Conservation (phyloP, 1,284 basidiomycete genomes). For the Sanguinoderma infundibulare region DNA sequence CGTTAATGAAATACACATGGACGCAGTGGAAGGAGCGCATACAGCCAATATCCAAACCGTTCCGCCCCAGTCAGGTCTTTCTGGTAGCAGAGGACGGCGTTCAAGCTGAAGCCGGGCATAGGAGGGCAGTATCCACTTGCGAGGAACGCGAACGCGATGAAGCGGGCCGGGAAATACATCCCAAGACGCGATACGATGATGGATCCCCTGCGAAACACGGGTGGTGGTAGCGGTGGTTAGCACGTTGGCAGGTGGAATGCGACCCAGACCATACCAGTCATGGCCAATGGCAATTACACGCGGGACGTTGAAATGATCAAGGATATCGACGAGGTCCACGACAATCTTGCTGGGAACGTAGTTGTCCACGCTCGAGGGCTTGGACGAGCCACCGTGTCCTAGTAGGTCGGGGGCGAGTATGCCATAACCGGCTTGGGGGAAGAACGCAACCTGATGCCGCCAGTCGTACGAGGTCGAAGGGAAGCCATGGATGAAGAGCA, state of each 20-base stretch:
- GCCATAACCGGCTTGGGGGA: slow-evolving; percentile 50
- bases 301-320: slow-evolving; percentile 43
- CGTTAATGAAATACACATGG: no score
- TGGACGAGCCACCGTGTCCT: slow-evolving; percentile 57
- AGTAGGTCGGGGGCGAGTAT: slow-evolving; percentile 58
- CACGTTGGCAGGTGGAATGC: background rate
- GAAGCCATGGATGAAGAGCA: slow-evolving; percentile 56
- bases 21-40: background rate
- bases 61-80: slow-evolving; percentile 46
- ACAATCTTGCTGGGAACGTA: slow-evolving; percentile 47
- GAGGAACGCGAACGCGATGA: slow-evolving; percentile 46
- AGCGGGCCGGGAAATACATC: slow-evolving; percentile 43
- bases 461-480: slow-evolving; percentile 51
- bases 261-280: slow-evolving; percentile 45
- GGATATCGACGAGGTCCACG: slow-evolving; percentile 51
- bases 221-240: background rate
- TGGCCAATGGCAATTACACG: slow-evolving; percentile 50
- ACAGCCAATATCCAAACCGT: slow-evolving; percentile 38
- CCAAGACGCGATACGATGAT: slow-evolving; percentile 42
- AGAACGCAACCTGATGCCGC: slow-evolving; percentile 48
- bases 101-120: slow-evolving; percentile 27
- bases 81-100: slow-evolving; percentile 35
- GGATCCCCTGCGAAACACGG: slow-evolving; percentile 41
- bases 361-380: slow-evolving; percentile 44
- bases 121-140: slow-evolving; percentile 44